A percentile compares a stretch with the other conserved stretches of the same genome.
phyloP scores from a whole-genome alignment of 1,139 yeast species.

The Geotrichum australiense region DNA sequence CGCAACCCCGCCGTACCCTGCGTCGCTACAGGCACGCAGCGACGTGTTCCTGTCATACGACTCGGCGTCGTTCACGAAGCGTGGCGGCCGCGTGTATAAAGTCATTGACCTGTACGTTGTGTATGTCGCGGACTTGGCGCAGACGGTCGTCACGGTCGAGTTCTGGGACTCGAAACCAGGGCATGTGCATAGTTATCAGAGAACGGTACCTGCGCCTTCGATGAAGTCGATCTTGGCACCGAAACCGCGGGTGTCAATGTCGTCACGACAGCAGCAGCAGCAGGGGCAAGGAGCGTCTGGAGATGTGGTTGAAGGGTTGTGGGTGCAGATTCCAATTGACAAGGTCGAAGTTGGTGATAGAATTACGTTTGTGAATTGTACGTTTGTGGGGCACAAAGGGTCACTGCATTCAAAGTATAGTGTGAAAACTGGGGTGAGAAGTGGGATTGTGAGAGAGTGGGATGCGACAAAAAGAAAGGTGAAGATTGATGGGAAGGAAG shows the following conservation, averaged over 20 bases:
- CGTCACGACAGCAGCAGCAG: slow-evolving; percentile 16
- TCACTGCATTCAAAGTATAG: slow-evolving; percentile 24
- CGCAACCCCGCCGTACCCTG: slow-evolving; percentile 2
- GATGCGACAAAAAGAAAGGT: slow-evolving; percentile 4
- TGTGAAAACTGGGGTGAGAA: slow-evolving; percentile 2
- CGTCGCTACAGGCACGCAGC: slow-evolving; percentile 26
- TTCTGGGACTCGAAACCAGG: slow-evolving; percentile 39
- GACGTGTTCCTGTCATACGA: slow-evolving; percentile 59
- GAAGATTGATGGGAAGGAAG: slow-evolving; percentile 23
- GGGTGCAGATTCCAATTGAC: slow-evolving; percentile 33
- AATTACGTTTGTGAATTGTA: slow-evolving; percentile 65
- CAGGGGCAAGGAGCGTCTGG: slow-evolving; percentile 20
- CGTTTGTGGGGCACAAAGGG: slow-evolving; percentile 61
- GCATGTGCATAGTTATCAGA: slow-evolving; percentile 44
- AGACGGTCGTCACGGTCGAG: slow-evolving; percentile 46
- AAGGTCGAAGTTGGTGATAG: slow-evolving; percentile 80
- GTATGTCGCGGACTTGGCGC: slow-evolving; percentile 53
- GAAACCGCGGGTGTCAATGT: slow-evolving; percentile 22
- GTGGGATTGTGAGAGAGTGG: slow-evolving; percentile 1
- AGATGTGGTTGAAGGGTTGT: not conserved
- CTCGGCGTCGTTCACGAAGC: slow-evolving; percentile 46
- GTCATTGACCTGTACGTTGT: slow-evolving; percentile 60
- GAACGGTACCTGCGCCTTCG: slow-evolving; percentile 32
- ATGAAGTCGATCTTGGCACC: slow-evolving; percentile 30
- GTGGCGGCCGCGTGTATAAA: slow-evolving; percentile 47